A percentile compares a stretch with the other conserved stretches of the same genome.
Evolutionary conservation across 208 protist species (phyloP).

Genomic region (Leishmania tarentolae): DNA sequence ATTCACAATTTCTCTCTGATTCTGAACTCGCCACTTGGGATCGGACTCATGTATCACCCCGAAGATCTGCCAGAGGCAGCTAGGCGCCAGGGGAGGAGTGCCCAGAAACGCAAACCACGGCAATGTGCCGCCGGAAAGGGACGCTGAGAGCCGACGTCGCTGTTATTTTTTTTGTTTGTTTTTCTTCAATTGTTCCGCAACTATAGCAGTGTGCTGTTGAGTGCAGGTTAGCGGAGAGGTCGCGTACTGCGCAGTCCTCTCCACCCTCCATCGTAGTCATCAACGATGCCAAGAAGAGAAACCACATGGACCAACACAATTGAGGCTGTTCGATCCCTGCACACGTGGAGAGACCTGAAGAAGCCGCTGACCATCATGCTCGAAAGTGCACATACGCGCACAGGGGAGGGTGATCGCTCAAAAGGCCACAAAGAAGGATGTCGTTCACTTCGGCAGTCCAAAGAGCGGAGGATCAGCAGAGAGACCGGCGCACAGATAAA

Average conservation of each 20-base stretch:
- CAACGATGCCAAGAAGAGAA: neutral
- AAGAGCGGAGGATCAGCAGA: too few species aligned
- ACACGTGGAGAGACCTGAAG: too few species aligned
- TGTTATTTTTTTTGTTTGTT: neutral
- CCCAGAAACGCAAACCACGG: neutral
- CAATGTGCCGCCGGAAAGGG: neutral
- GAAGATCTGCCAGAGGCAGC: neutral
- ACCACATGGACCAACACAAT: too few species aligned
- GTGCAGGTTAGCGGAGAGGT: neutral
- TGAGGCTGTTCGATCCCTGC: too few species aligned
- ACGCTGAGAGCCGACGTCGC: neutral
- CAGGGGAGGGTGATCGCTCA: too few species aligned
- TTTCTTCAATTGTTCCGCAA: too few species aligned
- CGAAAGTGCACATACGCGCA: too few species aligned
- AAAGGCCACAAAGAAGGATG: too few species aligned
- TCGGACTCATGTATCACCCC: neutral
- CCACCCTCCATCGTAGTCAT: neutral
- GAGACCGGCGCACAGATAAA: neutral
- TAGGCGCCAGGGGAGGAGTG: neutral
- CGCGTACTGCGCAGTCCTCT: neutral
- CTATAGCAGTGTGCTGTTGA: neutral
- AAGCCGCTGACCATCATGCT: too few species aligned
- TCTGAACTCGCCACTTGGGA: neutral
- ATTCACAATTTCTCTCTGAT: neutral
- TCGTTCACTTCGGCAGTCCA: too few species aligned